A percentile compares a stretch with the other conserved stretches of the same genome.
Conservation (phyloP, 306 rosid species). For the Hylodesmum podocarpum region DNA sequence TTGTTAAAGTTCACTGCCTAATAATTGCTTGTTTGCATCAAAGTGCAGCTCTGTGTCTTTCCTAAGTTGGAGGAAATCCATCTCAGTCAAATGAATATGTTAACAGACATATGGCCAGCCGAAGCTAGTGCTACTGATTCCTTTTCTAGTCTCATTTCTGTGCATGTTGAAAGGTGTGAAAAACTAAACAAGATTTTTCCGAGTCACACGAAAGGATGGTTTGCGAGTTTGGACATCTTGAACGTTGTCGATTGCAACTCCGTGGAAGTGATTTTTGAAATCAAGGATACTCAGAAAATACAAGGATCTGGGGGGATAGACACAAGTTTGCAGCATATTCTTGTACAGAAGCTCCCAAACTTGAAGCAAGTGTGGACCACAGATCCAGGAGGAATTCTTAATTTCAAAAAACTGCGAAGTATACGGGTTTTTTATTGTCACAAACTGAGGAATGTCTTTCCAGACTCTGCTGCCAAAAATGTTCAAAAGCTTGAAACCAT, state of each 20-base stretch:
- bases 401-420: background rate
- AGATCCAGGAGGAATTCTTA: background rate
- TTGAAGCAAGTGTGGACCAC: background rate
- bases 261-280: slow-evolving; percentile 27
- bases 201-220: background rate
- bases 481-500: background rate
- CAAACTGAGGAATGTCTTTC: background rate
- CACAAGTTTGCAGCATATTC: background rate
- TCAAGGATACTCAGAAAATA: background rate
- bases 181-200: slow-evolving; percentile 19
- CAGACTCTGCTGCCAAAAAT: slow-evolving; percentile 10
- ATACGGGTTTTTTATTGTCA: background rate
- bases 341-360: background rate
- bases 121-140: background rate
- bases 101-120: slow-evolving; percentile 10
- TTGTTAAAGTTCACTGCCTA: background rate
- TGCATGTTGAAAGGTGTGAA: background rate
- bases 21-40: background rate
- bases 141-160: background rate
- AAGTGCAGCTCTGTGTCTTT: background rate
- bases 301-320: background rate
- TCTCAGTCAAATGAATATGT: background rate
- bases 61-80: slow-evolving; percentile 23
- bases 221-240: background rate
- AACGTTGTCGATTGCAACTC: background rate